Conservation (phyloP, 2,329 filamentous ascomycete species). For the Xylaria sp. region DNA sequence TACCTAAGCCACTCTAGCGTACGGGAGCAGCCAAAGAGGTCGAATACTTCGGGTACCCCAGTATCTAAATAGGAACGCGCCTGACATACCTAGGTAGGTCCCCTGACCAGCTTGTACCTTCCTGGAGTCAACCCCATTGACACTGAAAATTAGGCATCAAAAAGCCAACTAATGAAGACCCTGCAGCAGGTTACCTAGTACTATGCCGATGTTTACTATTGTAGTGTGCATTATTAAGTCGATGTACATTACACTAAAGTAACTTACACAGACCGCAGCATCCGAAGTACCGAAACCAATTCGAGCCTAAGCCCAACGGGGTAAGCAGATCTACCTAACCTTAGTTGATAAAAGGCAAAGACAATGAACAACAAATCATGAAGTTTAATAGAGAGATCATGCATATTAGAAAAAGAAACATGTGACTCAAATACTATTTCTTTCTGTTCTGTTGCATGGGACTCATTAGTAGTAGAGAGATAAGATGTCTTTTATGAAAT, state of each 20-base stretch:
- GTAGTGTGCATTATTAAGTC: not conserved
- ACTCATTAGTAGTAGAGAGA: constrained; percentile 1
- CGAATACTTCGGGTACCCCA: not conserved
- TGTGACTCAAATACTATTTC: constrained; percentile 11
- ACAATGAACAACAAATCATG: not conserved
- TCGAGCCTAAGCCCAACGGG: not conserved
- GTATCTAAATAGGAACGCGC: not conserved
- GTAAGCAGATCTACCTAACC: not conserved
- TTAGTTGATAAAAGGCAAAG: not conserved
- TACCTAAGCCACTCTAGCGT: constrained; percentile 1
- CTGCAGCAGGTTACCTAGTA: constrained; percentile 16
- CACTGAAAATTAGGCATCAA: constrained; percentile 15
- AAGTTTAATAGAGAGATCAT: not conserved
- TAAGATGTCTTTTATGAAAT: constrained; percentile 12
- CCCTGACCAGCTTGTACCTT: constrained; percentile 7
- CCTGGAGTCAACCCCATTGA: not conserved
- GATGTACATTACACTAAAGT: not conserved
- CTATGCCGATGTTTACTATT: not conserved
- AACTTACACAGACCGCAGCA: not conserved
- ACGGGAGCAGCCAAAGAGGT: constrained; percentile 43
- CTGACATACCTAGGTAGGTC: constrained; percentile 17
- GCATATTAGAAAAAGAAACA: not conserved
- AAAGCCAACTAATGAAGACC: constrained; percentile 30
- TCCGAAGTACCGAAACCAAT: not conserved
- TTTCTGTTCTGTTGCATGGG: constrained; percentile 8